Conservation (phyloP, 164 flowering plant species). For the Nymphaea thermarum region DNA sequence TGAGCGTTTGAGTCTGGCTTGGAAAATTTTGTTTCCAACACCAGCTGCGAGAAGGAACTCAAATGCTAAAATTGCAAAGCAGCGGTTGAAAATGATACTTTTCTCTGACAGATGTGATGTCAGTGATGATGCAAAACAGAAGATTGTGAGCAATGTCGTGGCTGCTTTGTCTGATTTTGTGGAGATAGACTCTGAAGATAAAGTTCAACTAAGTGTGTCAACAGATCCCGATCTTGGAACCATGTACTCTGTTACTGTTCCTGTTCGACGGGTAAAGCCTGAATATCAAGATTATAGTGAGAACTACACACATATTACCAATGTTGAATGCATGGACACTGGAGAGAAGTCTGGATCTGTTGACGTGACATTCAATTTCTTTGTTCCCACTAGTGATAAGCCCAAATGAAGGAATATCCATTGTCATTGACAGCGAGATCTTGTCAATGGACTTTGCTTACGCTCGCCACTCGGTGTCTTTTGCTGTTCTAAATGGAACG, state of each 20-base stretch:
- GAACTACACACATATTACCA: slow-evolving; percentile 49
- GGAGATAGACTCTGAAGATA: slow-evolving; percentile 91
- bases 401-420: background rate
- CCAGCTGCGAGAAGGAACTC: slow-evolving; percentile 39
- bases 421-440: background rate
- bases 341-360: slow-evolving; percentile 75
- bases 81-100: slow-evolving; percentile 91
- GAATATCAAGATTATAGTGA: slow-evolving; percentile 52
- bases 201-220: slow-evolving; percentile 81
- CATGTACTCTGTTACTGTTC: slow-evolving; percentile 85
- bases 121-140: slow-evolving; percentile 85
- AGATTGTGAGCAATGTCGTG: slow-evolving; percentile 73
- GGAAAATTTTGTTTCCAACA: slow-evolving; percentile 87
- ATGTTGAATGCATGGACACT: slow-evolving; percentile 64
- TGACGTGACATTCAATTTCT: slow-evolving; percentile 88
- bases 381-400: slow-evolving; percentile 24
- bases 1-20: slow-evolving; percentile 79
- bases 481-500: background rate
- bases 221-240: slow-evolving; percentile 85
- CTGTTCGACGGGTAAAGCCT: slow-evolving; percentile 80
- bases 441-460: background rate
- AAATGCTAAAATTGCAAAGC: slow-evolving; percentile 90
- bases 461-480: background rate
- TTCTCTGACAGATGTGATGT: slow-evolving; percentile 96
- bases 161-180: slow-evolving; percentile 83